Evolutionary conservation across 306 rosid species (phyloP), one percentile per base, ranked within the genome.

Genomic region (Lathyrus sativus): DNA sequence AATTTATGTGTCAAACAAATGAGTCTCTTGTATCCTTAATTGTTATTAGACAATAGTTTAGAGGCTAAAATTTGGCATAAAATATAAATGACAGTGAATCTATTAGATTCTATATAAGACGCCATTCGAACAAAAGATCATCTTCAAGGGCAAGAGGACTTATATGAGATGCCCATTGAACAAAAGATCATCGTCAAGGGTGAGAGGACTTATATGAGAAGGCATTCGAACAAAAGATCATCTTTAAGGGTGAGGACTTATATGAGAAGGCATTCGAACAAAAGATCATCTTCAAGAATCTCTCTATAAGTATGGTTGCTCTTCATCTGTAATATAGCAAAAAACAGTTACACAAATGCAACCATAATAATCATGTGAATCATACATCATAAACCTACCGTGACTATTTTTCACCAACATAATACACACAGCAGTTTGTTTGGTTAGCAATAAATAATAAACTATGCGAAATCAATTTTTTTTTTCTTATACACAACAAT

Each of bases 241-340:
- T n/a, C n/a, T n/a, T n/a, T n/a, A n/a, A n/a, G n/a, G n/a, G n/a
- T n/a, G n/a, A n/a, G n/a, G n/a, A n/a, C n/a, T n/a, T n/a, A n/a
- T n/a, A n/a, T n/a, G n/a, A n/a, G n/a, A n/a, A n/a, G n/a, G n/a
- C n/a, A 24, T 2, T 24, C 26, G 2, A 24, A 41, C 68, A 8
- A 22, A 73, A 39, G n/a, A n/a, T n/a, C n/a, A 69, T 45, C 39
- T 55, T 72, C 54, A 17, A 14, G 29, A 39, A 19, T 22, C 67
- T 4, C 10, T 4, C 7, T 0, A 80, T 67, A 62, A 56, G 53
- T 53, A 78, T 1, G 71, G 82, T 6, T 71, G 87, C 68, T 85
- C 96, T 18, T 80, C 88, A 56, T 83, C 95, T 86, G 88, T 76
- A 70, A 67, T 49, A 17, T 70, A 56, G 14, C 42, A 74, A 67